Percentiles rank a stretch among this genome's conserved stretches.
phyloP scores from a whole-genome alignment of 176 grass and related monocot genomes.

The Hordeum marinum region DNA sequence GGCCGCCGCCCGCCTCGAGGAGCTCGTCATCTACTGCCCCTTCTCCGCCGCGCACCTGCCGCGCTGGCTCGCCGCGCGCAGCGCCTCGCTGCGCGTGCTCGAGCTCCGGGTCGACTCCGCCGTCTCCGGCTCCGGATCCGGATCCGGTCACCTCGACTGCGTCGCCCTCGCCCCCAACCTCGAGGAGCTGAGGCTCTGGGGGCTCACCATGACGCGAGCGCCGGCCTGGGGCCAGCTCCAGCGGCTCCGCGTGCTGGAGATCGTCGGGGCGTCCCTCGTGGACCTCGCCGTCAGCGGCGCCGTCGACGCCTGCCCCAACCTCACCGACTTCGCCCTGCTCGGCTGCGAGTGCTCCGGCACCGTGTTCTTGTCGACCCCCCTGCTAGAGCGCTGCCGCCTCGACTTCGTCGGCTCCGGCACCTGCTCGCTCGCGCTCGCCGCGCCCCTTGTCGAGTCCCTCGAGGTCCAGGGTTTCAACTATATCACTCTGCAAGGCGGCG shows the following conservation, averaged over 20 bases:
- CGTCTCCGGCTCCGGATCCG: not conserved
- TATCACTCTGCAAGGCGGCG: constrained; percentile 48
- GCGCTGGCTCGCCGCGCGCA: constrained; percentile 42
- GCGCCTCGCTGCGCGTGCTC: constrained; percentile 53
- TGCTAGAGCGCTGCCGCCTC: constrained; percentile 70
- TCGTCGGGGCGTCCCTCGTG: constrained; percentile 52
- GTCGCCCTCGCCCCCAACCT: constrained; percentile 33
- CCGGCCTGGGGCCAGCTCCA: constrained; percentile 58
- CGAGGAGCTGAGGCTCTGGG: constrained; percentile 75
- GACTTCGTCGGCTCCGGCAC: constrained; percentile 58
- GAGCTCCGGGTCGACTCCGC: constrained; percentile 72
- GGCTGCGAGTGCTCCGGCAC: constrained; percentile 57
- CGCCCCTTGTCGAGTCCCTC: constrained; percentile 52
- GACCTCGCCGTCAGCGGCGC: constrained; percentile 55
- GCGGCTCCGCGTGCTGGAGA: constrained; percentile 55
- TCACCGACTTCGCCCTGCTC: constrained; percentile 67
- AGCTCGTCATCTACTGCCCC: constrained; percentile 94
- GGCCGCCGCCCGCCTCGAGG: constrained; percentile 47
- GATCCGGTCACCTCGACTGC: constrained; percentile 45
- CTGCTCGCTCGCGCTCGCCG: constrained; percentile 49
- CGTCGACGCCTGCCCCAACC: constrained; percentile 62
- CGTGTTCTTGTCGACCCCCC: constrained; percentile 30
- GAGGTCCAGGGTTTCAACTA: constrained; percentile 77
- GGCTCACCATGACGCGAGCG: constrained; percentile 41
- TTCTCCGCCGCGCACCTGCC: constrained; percentile 50